Evolutionary conservation across 805 yeast species (phyloP).

Genomic region (Metschnikowia bowlesiae): DNA sequence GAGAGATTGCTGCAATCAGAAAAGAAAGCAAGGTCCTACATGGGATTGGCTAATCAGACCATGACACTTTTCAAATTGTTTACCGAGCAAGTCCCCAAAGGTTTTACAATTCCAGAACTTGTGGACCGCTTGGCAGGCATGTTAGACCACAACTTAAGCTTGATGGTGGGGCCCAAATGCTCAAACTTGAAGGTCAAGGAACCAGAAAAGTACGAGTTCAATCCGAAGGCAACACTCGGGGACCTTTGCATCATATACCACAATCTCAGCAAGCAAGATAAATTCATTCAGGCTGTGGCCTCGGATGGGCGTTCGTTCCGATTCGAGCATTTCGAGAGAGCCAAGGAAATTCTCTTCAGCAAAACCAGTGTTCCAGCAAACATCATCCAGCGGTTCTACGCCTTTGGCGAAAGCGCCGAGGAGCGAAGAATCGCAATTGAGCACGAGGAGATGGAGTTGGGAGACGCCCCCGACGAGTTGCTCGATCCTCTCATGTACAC

Average conservation of each 20-base stretch:
- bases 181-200: slow-evolving; percentile 78
- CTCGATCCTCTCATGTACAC: slow-evolving; percentile 96
- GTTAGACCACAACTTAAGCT: slow-evolving; percentile 87
- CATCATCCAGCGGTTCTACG: slow-evolving; percentile 46
- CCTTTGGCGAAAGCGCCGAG: slow-evolving; percentile 67
- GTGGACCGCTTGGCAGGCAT: slow-evolving; percentile 93
- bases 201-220: slow-evolving; percentile 79
- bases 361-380: slow-evolving; percentile 47
- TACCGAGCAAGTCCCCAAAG: slow-evolving; percentile 79
- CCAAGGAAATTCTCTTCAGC: slow-evolving; percentile 57
- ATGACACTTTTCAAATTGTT: slow-evolving; percentile 74
- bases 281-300: slow-evolving; percentile 76
- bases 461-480: slow-evolving; percentile 94
- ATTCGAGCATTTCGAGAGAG: slow-evolving; percentile 61
- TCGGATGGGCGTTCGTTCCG: slow-evolving; percentile 89
- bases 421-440: slow-evolving; percentile 57
- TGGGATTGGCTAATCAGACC: slow-evolving; percentile 80
- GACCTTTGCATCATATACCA: slow-evolving; percentile 72
- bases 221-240: slow-evolving; percentile 67
- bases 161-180: slow-evolving; percentile 95
- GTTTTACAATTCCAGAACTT: slow-evolving; percentile 82
- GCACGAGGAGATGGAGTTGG: slow-evolving; percentile 80
- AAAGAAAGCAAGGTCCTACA: slow-evolving; percentile 71
- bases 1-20: slow-evolving; percentile 60
- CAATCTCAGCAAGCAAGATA: slow-evolving; percentile 59